Evolutionary conservation across 1,139 yeast genomes (phyloP), one percentile per base, ranked within the genome.

Genomic region (Suhomyces guaymorum): DNA sequence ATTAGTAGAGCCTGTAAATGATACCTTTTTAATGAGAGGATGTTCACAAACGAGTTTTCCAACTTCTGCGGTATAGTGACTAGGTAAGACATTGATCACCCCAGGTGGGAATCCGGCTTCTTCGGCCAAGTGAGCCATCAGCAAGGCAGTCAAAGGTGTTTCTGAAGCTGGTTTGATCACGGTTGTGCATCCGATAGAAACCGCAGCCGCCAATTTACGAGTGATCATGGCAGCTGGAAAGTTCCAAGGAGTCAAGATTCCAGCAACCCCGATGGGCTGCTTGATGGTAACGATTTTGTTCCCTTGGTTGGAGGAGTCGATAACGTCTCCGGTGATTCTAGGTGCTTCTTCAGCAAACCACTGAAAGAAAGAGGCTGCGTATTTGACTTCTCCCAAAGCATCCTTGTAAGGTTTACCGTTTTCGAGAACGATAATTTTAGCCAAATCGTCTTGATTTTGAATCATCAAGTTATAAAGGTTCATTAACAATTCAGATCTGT

Each of bases 191-290:
- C 97, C 97, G 7, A 94, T 90, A 12, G 97, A 96, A 14, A 88
- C 53, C 1, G 96, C 96, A 18, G 97, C 96, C 18, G 88, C 96
- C 32, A 85, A 74, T 59, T 90, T 90, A 49, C 97, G 74, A 2
- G 96, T 79, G 43, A 90, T 86, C 97, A 90, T 90, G 5, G 96
- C 95, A 34, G 83, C 71, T 12, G 97, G 97, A 66, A 90, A 90
- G 61, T 90, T 90, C 97, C 97, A 90, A 13, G 97, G 97, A 4
- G 96, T 87, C 49, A 90, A 70, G 41, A 90, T 78, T 18, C 95
- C 96, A 51, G 92, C 87, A 1, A 87, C 95, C 14, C 97, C 97
- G 35, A 90, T 74, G 11, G 55, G 63, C 39, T 48, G 64, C 15
- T 55, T 49, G 19, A 54, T 25, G 5, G 58, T 50, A 26, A 55